Conservation (phyloP, 495 filamentous ascomycete genomes). For the Penicillium turbatum region DNA sequence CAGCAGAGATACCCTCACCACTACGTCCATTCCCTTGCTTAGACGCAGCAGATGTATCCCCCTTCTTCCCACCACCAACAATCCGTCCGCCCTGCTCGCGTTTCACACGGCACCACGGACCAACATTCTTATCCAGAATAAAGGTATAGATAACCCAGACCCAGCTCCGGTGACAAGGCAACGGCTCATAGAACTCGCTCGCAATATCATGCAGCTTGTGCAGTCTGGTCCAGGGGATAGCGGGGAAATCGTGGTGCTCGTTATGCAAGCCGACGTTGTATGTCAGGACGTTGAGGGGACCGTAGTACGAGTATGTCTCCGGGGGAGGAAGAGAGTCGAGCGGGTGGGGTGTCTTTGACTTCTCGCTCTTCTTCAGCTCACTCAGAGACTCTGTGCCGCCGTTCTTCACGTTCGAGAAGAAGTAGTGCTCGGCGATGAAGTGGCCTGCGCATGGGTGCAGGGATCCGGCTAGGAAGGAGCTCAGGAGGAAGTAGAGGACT, state of each 20-base stretch:
- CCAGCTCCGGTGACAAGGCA: slow-evolving; percentile 89
- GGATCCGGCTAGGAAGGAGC: slow-evolving; percentile 87
- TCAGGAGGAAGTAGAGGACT: slow-evolving; percentile 75
- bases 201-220: slow-evolving; percentile 73
- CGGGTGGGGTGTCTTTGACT: slow-evolving; percentile 34
- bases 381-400: slow-evolving; percentile 54
- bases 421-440: slow-evolving; percentile 99
- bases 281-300: slow-evolving; percentile 82
- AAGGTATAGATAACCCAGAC: slow-evolving; percentile 91
- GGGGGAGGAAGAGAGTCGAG: slow-evolving; percentile 56
- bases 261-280: slow-evolving; percentile 98
- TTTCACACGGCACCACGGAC: slow-evolving; percentile 90
- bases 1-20: slow-evolving; percentile 41
- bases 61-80: slow-evolving; percentile 46
- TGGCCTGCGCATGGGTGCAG: slow-evolving; percentile 95
- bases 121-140: slow-evolving; percentile 80
- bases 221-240: slow-evolving; percentile 88
- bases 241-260: slow-evolving; percentile 98
- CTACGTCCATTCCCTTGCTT: slow-evolving; percentile 33
- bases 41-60: slow-evolving; percentile 10
- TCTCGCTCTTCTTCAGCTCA: slow-evolving; percentile 28
- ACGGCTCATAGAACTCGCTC: slow-evolving; percentile 83
- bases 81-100: slow-evolving; percentile 72
- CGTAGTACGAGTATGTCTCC: slow-evolving; percentile 99
- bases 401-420: slow-evolving; percentile 68